Evolutionary conservation across 129 eudicot genomes (phyloP), one percentile per base, ranked within the genome.

Genomic region (Tanacetum coccineum): DNA sequence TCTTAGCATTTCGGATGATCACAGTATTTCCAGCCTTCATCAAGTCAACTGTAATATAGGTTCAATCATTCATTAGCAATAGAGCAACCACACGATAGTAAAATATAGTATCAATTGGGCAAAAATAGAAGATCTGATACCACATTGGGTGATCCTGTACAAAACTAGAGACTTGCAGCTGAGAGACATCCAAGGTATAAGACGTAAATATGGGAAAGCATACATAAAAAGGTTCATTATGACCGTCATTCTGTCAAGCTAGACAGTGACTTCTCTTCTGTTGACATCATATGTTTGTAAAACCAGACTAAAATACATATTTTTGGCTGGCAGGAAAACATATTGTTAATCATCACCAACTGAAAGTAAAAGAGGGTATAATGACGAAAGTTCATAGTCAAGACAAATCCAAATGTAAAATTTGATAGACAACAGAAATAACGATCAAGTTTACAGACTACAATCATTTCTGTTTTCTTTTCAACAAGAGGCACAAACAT

Each of bases 1-100:
- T 87, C 78, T 87, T 87, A 4, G 95, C 82, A 80, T 87, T 87
- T 19, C 91, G 84, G 62, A 87, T 82, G 13, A 87, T 84, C 63
- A 87, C 81, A 47, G 95, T 84, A 46, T 59, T 73, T 46, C 82
- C 95, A 58, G 95, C 73, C 81, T 80, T 82, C 95, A 87, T 84
- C 78, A 84, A 68, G 51, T 87, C 95, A 70, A 87, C 95, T 87
- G 95, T 73, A 54, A n/a, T 20, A 13, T 7, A 36, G 0, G 14
- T 20, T 15, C 25, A 21, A 53, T 36, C 39, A 64, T 40, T 36
- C 74, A 60, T 69, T 45, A 66, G 25, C 13, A 72, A 60, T 58
- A 64, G 4, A 55, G 2, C 44, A 51, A 14, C 36, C 12, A 54
- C 20, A 22, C 1, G 25, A 22, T 22, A 22, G 25, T 22, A 22